phyloP scores from a whole-genome alignment of 345 rosid species.

The Diplotaxis tenuifolia region DNA sequence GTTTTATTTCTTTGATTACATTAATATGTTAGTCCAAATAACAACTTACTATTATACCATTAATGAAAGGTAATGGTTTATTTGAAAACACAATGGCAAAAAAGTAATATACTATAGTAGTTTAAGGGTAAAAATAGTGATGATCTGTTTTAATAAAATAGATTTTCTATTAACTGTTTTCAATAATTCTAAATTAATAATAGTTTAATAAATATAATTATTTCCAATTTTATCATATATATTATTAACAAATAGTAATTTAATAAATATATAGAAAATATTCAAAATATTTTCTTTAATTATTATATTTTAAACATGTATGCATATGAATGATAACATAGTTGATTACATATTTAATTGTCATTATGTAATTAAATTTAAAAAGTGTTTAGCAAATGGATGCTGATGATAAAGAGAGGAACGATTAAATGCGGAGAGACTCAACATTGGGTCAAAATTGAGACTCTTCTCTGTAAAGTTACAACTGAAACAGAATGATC shows the following conservation, averaged over 20 bases:
- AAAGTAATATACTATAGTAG: no score
- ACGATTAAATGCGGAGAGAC: not conserved
- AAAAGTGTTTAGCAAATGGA: conserved; percentile 5
- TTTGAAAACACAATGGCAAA: no score
- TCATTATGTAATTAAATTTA: not conserved
- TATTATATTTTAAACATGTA: no score
- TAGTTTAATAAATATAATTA: no score
- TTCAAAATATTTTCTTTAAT: no score
- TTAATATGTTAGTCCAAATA: no score
- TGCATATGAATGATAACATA: not conserved
- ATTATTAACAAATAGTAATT: not conserved
- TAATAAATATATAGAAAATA: no score
- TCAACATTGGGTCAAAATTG: conserved; percentile 14
- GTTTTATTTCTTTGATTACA: no score
- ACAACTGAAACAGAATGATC: conserved; percentile 51
- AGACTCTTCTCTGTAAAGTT: not conserved
- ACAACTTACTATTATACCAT: no score
- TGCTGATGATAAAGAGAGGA: conserved; percentile 1
- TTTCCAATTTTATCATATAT: not conserved
- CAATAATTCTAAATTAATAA: not conserved
- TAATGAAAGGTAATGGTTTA: no score
- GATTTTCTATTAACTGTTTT: not conserved
- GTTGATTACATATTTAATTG: not conserved
- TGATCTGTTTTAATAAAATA: no score
- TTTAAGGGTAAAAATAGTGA: no score